A percentile compares a stretch with the other conserved stretches of the same genome.
Conservation (phyloP, 352 stramenopile genomes). For the Aphanomyces invadans region DNA sequence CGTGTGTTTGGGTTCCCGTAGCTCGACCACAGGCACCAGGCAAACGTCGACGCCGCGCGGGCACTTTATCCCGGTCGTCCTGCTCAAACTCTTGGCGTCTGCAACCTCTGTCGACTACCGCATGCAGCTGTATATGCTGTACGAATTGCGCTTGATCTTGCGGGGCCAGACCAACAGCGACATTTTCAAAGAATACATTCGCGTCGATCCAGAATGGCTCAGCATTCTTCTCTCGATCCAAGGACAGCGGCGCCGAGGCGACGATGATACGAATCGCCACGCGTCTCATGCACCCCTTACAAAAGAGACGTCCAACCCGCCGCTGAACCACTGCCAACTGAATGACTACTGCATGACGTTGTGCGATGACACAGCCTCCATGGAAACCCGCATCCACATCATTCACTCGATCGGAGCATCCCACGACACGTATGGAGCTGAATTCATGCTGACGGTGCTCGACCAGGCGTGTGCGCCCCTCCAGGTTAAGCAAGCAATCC, state of each 20-base stretch:
- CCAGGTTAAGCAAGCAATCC: slow-evolving; percentile 44
- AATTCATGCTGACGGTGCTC: slow-evolving; percentile 54
- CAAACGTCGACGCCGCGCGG: slow-evolving; percentile 7
- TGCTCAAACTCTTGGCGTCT: slow-evolving; percentile 12
- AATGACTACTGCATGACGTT: slow-evolving; percentile 52
- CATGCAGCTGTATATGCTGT: slow-evolving; percentile 15
- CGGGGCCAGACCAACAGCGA: background rate
- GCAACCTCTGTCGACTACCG: background rate
- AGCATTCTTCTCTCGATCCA: background rate
- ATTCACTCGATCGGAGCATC: slow-evolving; percentile 42
- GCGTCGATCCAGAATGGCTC: slow-evolving; percentile 13
- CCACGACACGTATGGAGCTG: slow-evolving; percentile 37
- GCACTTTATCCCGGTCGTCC: slow-evolving; percentile 12
- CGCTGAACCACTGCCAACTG: slow-evolving; percentile 24
- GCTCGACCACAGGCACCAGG: background rate
- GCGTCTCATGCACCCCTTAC: too few relatives aligned
- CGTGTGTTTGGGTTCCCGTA: slow-evolving; percentile 11
- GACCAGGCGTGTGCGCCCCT: slow-evolving; percentile 37
- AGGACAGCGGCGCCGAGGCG: background rate
- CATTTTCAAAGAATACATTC: slow-evolving; percentile 18
- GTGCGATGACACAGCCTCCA: slow-evolving; percentile 38
- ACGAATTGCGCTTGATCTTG: background rate
- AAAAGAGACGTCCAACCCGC: too few relatives aligned
- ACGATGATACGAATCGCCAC: too few relatives aligned
- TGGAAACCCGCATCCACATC: slow-evolving; percentile 45